Conservation (phyloP, 805 yeast species). For the Metschnikowia bowlesiae region DNA sequence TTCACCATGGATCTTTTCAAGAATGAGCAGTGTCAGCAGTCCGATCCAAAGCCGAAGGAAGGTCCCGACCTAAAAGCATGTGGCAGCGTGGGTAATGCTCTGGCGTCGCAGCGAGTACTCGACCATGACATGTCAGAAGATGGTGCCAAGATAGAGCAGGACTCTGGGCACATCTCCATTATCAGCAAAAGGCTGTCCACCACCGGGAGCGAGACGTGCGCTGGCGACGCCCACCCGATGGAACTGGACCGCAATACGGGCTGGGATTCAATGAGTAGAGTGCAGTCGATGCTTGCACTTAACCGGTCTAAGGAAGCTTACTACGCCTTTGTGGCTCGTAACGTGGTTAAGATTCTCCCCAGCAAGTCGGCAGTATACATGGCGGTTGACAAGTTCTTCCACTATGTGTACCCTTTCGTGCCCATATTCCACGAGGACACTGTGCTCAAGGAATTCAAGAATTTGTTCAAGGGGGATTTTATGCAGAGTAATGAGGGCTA, state of each 20-base stretch:
- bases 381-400: slow-evolving; percentile 31
- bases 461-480: slow-evolving; percentile 14
- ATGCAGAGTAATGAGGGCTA: slow-evolving; percentile 15
- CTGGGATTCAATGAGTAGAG: slow-evolving; percentile 6
- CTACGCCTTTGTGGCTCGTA: slow-evolving; percentile 25
- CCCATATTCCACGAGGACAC: slow-evolving; percentile 32
- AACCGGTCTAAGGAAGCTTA: slow-evolving; percentile 21
- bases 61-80: background rate
- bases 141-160: slow-evolving; percentile 6
- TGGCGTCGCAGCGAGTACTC: background rate
- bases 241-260: slow-evolving; percentile 8
- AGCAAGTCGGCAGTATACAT: slow-evolving; percentile 20
- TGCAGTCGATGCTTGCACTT: slow-evolving; percentile 20
- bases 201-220: slow-evolving; percentile 19
- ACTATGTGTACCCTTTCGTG: slow-evolving; percentile 37
- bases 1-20: slow-evolving; percentile 30
- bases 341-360: slow-evolving; percentile 30
- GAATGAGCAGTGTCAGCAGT: slow-evolving; percentile 32
- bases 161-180: slow-evolving; percentile 13
- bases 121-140: background rate
- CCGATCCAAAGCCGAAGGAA: slow-evolving; percentile 18
- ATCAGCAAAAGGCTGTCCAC: slow-evolving; percentile 30
- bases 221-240: background rate
- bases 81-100: background rate
- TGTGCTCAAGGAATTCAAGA: slow-evolving; percentile 23